Base-by-base conservation (phyloP, 331 rosid species). In the Quercus tomentella region DNA sequence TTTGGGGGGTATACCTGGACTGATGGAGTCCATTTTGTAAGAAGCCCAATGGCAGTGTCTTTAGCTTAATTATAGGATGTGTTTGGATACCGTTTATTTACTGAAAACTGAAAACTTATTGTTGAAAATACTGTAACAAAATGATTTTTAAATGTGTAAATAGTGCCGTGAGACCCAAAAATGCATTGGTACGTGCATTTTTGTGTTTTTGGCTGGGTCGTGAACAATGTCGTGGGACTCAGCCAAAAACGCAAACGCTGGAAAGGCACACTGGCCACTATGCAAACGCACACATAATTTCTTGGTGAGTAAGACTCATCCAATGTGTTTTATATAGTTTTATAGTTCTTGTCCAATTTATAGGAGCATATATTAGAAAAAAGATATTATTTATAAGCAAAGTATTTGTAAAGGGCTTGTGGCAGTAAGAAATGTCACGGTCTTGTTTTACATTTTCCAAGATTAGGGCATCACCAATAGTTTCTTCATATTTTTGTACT, bases 1-100 rank as follows among this genome's bases (percentile, higher is more conserved):
- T 96, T 96, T 73, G 99, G 99, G 65, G 88, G 93, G 96, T 96
- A 90, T 79, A 74, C 87, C 70, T 96, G 97, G 99, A 87, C 60
- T 51, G 75, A 86, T 56, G 63, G 83, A 18, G 23, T 18, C 31
- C 86, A 87, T 51, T 23, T 16, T 33, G 98, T 96, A 6, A 88
- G 88, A 86, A 91, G 97, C 81, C 93, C 93, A 17, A 83, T 96
- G 21, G 94, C 92, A n/a, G 89, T 93, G 67, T 96, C 97, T 51
- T 83, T 89, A 73, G 75, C 72, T 8, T 86, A 63, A 78, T 7
- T 31, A 33, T 7, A 35, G 0, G 43, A 0, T 0, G 1, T 35
- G 10, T 35, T 35, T 35, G 0, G 0, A 35, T 35, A 35, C 2
- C 2, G 10, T 0, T 35, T 35, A 35, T 35, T 35, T 35, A 10